Base-by-base conservation (phyloP, 2,329 filamentous ascomycete genomes). In the Bipolaris cookei region DNA sequence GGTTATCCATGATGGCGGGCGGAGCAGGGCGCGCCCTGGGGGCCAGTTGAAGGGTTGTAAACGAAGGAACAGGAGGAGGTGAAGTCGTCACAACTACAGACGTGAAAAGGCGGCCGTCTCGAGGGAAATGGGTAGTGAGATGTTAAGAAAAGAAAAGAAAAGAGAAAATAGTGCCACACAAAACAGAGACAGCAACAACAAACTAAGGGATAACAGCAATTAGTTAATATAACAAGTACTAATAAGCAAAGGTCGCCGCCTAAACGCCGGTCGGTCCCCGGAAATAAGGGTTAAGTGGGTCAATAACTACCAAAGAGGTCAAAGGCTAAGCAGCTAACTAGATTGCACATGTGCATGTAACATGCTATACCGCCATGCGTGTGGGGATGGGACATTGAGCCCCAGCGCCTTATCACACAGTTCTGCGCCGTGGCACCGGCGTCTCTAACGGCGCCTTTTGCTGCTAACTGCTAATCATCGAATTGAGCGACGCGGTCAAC, bases 1-100 rank as follows among this genome's bases (percentile, higher is more conserved):
- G 50, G 55, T 67, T 64, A 45, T 69, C 69, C 70, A 73, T 73
- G 61, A 56, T 49, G 58, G 44, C 35, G 49, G 57, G 32, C 25
- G 44, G 53, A 48, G 64, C 61, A 65, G 58, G 63, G 65, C 58
- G 59, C 59, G 59, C 67, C 63, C 59, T 61, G 60, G 39, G 45
- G 51, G 8, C 23, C 14, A 21, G 46, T 43, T 20, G 10, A 47
- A 35, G 28, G 32, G 32, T 41, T 30, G 28, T 43, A n/a, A 46
- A 23, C 23, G 18, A 35, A 16, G 35, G 23, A 41, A 34, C 48
- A 44, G 44, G 32, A 21, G 43, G 34, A 41, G 51, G 34, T 45
- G 34, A 41, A 54, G 52, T 54, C 56, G 47, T 37, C 52, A 43
- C 45, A 48, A 41, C 51, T 54, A 46, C 51, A 49, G 49, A 52